Evolutionary conservation across 768 basidiomycete genomes (phyloP), one percentile per base, ranked within the genome.

Genomic region (Hygrophorus russula): DNA sequence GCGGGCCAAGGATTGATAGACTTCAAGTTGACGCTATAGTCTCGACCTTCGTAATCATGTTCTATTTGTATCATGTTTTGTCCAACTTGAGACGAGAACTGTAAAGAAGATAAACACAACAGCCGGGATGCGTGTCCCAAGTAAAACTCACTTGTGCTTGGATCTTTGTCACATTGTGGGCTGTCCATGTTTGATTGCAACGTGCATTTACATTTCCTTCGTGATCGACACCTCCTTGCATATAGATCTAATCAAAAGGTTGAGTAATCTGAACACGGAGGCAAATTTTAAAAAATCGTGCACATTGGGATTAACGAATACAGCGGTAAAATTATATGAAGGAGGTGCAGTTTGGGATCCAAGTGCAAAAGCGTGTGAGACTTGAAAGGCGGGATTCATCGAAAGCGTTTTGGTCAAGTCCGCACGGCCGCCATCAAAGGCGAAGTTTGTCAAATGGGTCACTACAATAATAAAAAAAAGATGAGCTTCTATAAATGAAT

Each of bases 341-440:
- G 94, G 75, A 1, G 89, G 76, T 0, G 71, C 63, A n/a, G 80
- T 76, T 60, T 86, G 83, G 14, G 89, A 90, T 14, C 90, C 96
- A 45, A 97, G 69, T 46, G 81, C 73, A 66, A 99, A 97, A 17
- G 91, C 87, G 62, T 99, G 96, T 48, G 92, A 93, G 54, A 97
- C 85, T 70, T 98, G 94, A 76, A 98, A 98, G 40, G 87, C 78
- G n/a, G 96, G 96, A 61, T 79, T 88, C 61, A 84, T 73, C 20
- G 91, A 94, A 53, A 98, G 71, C 53, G 76, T 82, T 68, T 98
- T 99, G 38, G 88, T 84, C 53, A 98, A 70, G 69, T 99, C 96
- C 27, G 94, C 96, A 53, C 93, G 75, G 19, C 86, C 96, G 51
- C 96, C 96, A 69, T 99, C 96, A 61, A 98, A 98, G 57, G 91